These are phyloP conservation scores for Tylopilus sp. DNA, from an alignment of 768 basidiomycete genomes.

Conservation along the genomic window DNA sequence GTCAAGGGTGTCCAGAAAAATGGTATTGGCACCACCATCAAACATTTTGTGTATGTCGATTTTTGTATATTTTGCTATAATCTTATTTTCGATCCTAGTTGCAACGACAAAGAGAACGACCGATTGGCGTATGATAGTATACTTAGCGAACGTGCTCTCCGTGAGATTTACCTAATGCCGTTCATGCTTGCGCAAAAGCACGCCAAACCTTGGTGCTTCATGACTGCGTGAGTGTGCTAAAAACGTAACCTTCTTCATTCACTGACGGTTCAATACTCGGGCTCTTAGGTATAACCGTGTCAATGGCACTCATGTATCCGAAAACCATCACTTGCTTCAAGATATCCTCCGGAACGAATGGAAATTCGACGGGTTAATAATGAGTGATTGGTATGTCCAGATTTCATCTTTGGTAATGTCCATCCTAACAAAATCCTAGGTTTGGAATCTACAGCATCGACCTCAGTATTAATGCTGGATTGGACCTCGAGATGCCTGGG, in stretches of 20 bases:
- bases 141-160: slow-evolving; percentile 46
- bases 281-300: slow-evolving; percentile 62
- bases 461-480: slow-evolving; percentile 64
- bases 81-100: slow-evolving; percentile 33
- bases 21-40: slow-evolving; percentile 76
- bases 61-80: background rate
- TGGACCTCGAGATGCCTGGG: slow-evolving; percentile 82
- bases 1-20: slow-evolving; percentile 72
- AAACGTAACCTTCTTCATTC: background rate
- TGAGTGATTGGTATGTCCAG: slow-evolving; percentile 72
- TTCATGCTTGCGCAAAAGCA: slow-evolving; percentile 55
- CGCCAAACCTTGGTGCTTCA: slow-evolving; percentile 50
- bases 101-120: slow-evolving; percentile 82
- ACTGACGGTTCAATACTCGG: background rate
- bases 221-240: slow-evolving; percentile 54
- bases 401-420: background rate
- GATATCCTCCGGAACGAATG: slow-evolving; percentile 70
- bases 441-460: slow-evolving; percentile 71
- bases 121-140: slow-evolving; percentile 57
- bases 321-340: slow-evolving; percentile 56
- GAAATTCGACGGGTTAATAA: slow-evolving; percentile 68
- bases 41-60: slow-evolving; percentile 68
- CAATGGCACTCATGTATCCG: slow-evolving; percentile 70
- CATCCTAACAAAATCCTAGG: slow-evolving; percentile 35
- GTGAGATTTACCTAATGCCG: slow-evolving; percentile 62